Base-by-base conservation (phyloP, 2,329 filamentous ascomycete species). In the Alternaria angustiovoidea region DNA sequence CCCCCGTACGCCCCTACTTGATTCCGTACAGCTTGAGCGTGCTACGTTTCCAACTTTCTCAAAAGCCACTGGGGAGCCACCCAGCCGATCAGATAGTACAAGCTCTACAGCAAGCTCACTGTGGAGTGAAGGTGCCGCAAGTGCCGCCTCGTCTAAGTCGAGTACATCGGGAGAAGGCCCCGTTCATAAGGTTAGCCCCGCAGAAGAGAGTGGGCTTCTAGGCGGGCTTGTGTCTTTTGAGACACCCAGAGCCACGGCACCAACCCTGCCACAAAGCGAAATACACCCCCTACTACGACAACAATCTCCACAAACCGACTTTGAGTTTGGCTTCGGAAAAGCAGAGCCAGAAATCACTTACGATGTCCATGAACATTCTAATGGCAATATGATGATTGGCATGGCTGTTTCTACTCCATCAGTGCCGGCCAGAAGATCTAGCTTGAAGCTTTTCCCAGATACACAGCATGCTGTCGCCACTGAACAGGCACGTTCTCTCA, bases 121-220 rank as follows among this genome's bases (percentile, higher is more conserved):
- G 11, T 78, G 72, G 73, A 77, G 73, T 28, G 74, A 75, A 42
- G 58, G 64, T 2, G 68, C 54, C 2, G 68, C 54, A 41, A 76
- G 74, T 46, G 68, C 65, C 8, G 53, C 62, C 2, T 77, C 74
- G 3, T 77, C 75, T 8, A 67, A 69, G 28, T 75, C 73, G 2
- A 77, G 74, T 44, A 60, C 66, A 2, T 60, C 64, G 28, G 65
- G 56, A 5, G 70, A 68, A 9, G 36, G 22, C 20, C 18, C 46
- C 12, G 62, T 39, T 22, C 51, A 44, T 12, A 70, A 68, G 51
- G 52, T 51, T 8, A 69, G 58, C 38, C 55, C 61, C 7, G 64
- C 65, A 16, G 71, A 75, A 47, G 61, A 69, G 5, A 70, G 68
- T 41, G 70, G 72, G 5, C 68, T 74, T 28, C 61, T 76, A 2